Percentiles rank a stretch among this genome's conserved stretches.
Evolutionary conservation across 305 asterid genomes (phyloP).

Genomic region (Solanum hybrid): DNA sequence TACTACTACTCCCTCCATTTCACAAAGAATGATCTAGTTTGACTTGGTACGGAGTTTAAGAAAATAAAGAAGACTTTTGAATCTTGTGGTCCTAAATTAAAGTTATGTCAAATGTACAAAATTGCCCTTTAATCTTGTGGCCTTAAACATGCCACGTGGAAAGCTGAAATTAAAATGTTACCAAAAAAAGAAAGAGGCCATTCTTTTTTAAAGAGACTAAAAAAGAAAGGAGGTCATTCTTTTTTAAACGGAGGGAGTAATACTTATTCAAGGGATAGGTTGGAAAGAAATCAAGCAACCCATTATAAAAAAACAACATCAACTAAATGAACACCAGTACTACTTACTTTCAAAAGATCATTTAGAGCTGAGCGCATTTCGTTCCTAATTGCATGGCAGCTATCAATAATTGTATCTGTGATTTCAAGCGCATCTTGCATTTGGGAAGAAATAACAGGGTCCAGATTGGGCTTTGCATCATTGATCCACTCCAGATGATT

Average conservation of each 20-base stretch:
- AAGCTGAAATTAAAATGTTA: no score
- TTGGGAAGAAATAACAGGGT: slow-evolving; percentile 55
- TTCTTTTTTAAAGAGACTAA: no score
- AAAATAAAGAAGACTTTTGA: no score
- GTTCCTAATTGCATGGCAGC: slow-evolving; percentile 49
- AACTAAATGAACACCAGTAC: background rate
- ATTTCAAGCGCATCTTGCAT: slow-evolving; percentile 26
- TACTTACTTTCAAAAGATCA: slow-evolving; percentile 65
- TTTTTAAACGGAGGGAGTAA: background rate
- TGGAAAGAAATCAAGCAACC: background rate
- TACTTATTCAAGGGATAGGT: slow-evolving; percentile 17
- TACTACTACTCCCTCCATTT: no score
- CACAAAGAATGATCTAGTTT: no score
- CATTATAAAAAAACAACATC: background rate
- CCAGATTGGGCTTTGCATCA: slow-evolving; percentile 55
- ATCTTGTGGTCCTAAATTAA: no score
- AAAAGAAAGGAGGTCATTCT: no score
- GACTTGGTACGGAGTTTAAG: no score
- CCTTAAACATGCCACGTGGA: no score
- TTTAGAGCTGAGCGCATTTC: slow-evolving; percentile 70
- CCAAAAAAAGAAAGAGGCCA: no score
- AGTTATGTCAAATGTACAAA: no score
- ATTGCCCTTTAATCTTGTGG: no score
- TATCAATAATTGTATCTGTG: slow-evolving; percentile 51
- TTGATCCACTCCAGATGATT: slow-evolving; percentile 75